Evolutionary conservation across 2,329 filamentous ascomycete species (phyloP), one percentile per base, ranked within the genome.

Genomic region (Penicillium vulpinum): DNA sequence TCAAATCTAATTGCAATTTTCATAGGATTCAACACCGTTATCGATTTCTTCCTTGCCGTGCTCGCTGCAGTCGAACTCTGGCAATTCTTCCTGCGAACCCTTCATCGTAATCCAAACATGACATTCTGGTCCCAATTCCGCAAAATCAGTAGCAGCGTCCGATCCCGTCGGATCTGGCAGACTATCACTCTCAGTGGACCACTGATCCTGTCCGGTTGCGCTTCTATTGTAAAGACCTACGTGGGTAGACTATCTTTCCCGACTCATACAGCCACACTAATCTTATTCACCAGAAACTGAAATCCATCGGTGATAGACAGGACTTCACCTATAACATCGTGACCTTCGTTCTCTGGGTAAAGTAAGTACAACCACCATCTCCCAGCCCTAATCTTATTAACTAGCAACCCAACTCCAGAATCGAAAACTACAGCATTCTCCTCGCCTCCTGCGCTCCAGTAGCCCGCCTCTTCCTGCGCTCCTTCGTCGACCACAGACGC

Each of bases 281-380:
- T 21, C 16, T 6, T 6, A n/a, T 18, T 10, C 7, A 28, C 35
- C 48, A 73, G 68, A 66, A 73, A 51, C 61, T 74, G 5, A 72
- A 73, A 39, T 68, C 70, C 5, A 53, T 74, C 5, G 72, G 71
- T 3, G 67, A 72, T 33, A 51, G 72, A 52, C 51, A 61, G 5
- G 71, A 75, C 53, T 72, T 74, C 28, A 74, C 72, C 0, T 72
- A 71, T 28, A 74, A 75, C n/a, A 72, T 74, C 26, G 66, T 74
- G 22, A 48, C 64, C 1, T 73, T 73, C 35, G 51, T 75, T 24
- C 64, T 75, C 5, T 75, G 72, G 73, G 70, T 73, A 21, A 75
- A 75, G 72, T 75, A 63, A 57, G 67, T 60, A 26, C 9, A 38
- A 10, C 18, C 3, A 33, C 15, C 9, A 38, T n/a, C 9, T 16